phyloP scores from a whole-genome alignment of 805 yeast genomes.

The Candida methanosorbosa region DNA sequence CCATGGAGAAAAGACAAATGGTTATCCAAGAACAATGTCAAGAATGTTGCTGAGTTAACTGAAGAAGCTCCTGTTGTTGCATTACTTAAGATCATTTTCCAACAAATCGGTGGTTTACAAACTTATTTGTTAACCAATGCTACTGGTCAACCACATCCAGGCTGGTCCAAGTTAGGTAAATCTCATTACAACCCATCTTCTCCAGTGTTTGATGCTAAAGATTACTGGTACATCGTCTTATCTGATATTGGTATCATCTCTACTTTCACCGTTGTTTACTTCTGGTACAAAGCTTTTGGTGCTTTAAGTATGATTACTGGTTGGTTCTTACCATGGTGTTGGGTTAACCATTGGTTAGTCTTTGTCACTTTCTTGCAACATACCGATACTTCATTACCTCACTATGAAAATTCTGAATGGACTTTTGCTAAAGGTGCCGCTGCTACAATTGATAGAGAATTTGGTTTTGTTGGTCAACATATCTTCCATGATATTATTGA shows the following conservation, averaged over 20 bases:
- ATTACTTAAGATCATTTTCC: slow-evolving; percentile 34
- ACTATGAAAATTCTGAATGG: slow-evolving; percentile 49
- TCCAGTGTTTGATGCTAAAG: slow-evolving; percentile 44
- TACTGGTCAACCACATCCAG: slow-evolving; percentile 45
- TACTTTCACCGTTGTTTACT: slow-evolving; percentile 36
- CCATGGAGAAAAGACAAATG: slow-evolving; percentile 45
- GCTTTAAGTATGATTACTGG: slow-evolving; percentile 40
- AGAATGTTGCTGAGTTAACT: slow-evolving; percentile 33
- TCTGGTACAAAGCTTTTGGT: slow-evolving; percentile 42
- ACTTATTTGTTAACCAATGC: slow-evolving; percentile 42
- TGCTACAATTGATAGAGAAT: slow-evolving; percentile 54
- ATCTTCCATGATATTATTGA: slow-evolving; percentile 52
- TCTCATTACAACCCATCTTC: slow-evolving; percentile 49
- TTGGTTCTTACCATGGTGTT: slow-evolving; percentile 52
- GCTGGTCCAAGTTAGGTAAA: slow-evolving; percentile 30
- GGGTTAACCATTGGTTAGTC: slow-evolving; percentile 60
- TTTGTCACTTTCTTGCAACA: slow-evolving; percentile 57
- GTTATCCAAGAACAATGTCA: slow-evolving; percentile 23
- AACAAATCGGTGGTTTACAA: slow-evolving; percentile 50
- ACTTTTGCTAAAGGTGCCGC: slow-evolving; percentile 62
- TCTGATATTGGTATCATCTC: slow-evolving; percentile 48
- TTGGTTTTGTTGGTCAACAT: slow-evolving; percentile 49
- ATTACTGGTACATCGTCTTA: slow-evolving; percentile 45
- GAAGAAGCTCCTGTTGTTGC: slow-evolving; percentile 50
- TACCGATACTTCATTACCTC: slow-evolving; percentile 52